These are phyloP conservation scores for Phytophthora citricola DNA, from an alignment of 352 stramenopile species.

Conservation along the genomic window DNA sequence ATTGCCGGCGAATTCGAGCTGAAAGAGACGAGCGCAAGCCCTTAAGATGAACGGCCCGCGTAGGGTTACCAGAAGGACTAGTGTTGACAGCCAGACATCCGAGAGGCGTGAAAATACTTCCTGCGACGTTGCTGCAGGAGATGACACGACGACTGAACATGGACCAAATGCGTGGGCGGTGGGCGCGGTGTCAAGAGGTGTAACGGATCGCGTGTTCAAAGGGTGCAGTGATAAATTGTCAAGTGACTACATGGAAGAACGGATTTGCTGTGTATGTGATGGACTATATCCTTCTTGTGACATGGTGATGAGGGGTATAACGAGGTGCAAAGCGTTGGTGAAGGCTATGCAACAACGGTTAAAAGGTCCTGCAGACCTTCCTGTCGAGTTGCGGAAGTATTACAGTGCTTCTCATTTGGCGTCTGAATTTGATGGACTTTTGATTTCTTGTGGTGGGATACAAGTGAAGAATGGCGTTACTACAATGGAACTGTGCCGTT, in stretches of 20 bases:
- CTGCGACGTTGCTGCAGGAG: too few species aligned
- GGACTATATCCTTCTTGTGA: neutral
- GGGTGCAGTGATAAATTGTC: neutral
- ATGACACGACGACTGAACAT: neutral
- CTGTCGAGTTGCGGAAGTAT: neutral
- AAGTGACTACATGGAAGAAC: neutral
- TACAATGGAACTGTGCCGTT: neutral
- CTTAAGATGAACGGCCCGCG: too few species aligned
- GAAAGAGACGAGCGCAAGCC: too few species aligned
- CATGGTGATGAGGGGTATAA: neutral
- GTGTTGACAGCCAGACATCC: too few species aligned
- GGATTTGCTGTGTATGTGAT: neutral
- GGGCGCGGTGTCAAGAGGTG: neutral
- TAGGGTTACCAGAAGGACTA: too few species aligned
- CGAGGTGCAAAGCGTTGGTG: neutral
- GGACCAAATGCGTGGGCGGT: neutral
- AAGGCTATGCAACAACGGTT: neutral
- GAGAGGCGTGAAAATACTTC: too few species aligned
- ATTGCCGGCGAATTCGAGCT: neutral
- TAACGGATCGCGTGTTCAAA: neutral
- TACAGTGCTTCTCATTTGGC: neutral
- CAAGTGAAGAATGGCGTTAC: neutral
- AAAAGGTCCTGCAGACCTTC: neutral
- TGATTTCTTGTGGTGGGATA: neutral
- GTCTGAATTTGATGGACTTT: neutral